These are phyloP conservation scores for Colletotrichum lindemuthianum DNA, from an alignment of 2,329 filamentous ascomycete genomes.

Conservation along the genomic window DNA sequence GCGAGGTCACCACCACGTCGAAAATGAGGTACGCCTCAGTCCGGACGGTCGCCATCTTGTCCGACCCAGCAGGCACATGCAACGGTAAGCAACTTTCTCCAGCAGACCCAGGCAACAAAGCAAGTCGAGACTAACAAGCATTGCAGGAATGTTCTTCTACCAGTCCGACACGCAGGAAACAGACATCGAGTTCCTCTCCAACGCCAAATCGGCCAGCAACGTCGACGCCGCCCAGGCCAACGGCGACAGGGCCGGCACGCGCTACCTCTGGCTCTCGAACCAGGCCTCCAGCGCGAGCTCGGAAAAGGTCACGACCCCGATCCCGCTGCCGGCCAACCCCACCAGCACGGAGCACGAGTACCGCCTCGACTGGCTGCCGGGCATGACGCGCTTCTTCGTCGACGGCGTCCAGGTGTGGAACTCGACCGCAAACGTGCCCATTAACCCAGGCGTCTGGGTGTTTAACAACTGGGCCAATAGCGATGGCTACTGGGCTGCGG, in stretches of 20 bases:
- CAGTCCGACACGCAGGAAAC: slow-evolving; percentile 41
- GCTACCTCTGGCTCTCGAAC: slow-evolving; percentile 14
- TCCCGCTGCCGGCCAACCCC: slow-evolving; percentile 37
- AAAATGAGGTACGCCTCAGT: slow-evolving; percentile 44
- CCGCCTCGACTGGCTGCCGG: slow-evolving; percentile 43
- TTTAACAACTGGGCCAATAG: slow-evolving; percentile 46
- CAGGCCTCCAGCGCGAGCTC: background rate
- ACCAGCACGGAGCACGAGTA: slow-evolving; percentile 44
- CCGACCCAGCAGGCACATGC: slow-evolving; percentile 42
- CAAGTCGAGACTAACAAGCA: background rate
- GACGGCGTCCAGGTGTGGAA: slow-evolving; percentile 41
- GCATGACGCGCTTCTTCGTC: slow-evolving; percentile 39
- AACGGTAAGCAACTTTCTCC: slow-evolving; percentile 41
- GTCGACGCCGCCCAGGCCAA: slow-evolving; percentile 14
- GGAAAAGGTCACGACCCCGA: slow-evolving; percentile 18
- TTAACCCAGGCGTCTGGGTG: slow-evolving; percentile 40
- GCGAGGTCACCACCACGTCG: slow-evolving; percentile 37
- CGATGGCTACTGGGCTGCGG: slow-evolving; percentile 41
- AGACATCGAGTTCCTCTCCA: slow-evolving; percentile 45
- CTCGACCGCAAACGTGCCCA: slow-evolving; percentile 41
- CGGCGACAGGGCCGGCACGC: background rate
- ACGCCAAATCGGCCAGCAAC: slow-evolving; percentile 38
- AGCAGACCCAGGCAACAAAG: rapidly evolving
- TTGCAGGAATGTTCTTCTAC: slow-evolving; percentile 45
- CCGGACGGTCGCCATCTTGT: slow-evolving; percentile 42